Evolutionary conservation across 139 green algal species (phyloP), one percentile per base, ranked within the genome.

Genomic region (Coccomyxa sp.): DNA sequence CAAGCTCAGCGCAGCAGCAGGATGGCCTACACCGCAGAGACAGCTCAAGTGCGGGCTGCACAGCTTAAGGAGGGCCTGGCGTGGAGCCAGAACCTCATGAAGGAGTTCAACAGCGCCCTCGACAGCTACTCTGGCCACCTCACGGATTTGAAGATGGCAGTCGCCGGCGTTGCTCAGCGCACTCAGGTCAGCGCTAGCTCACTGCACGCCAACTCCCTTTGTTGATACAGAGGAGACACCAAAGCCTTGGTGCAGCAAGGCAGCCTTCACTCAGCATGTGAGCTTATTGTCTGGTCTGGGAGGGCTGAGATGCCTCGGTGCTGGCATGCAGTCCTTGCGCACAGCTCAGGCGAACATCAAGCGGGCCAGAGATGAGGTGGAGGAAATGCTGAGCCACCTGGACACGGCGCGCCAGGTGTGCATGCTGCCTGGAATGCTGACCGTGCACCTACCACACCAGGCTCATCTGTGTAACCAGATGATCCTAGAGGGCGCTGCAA

Each of bases 321-420:
- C n/a, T n/a, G n/a, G n/a, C n/a, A n/a, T n/a, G 35, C 79, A 79
- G 71, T 41, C 73, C 8, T 73, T 85, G 16, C 73, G 37, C 7
- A 34, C 40, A 40, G 78, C 81, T 6, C 33, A 72, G 22, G 64
- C 77, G 16, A 88, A 83, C 78, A 84, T 88, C 41, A 74, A 70
- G 27, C 73, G 55, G 8, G 84, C 84, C 44, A 75, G 78, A 22
- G 74, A 80, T 1, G 36, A 73, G 55, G 80, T 74, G 8, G 84
- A 86, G 39, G 78, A 86, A 40, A 78, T 86, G 75, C 39, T 88
- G 37, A 78, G 80, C 0, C 79, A 86, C 68, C 64, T 88, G 54
- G 84, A 88, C 71, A 81, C 84, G 33, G 70, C 64, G 9, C 55
- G 84, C 29, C 76, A 86, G 75, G 84, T 84, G 44, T 6, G 64